Base-by-base conservation (phyloP, 352 stramenopile genomes). In the Phytophthora hibernalis region DNA sequence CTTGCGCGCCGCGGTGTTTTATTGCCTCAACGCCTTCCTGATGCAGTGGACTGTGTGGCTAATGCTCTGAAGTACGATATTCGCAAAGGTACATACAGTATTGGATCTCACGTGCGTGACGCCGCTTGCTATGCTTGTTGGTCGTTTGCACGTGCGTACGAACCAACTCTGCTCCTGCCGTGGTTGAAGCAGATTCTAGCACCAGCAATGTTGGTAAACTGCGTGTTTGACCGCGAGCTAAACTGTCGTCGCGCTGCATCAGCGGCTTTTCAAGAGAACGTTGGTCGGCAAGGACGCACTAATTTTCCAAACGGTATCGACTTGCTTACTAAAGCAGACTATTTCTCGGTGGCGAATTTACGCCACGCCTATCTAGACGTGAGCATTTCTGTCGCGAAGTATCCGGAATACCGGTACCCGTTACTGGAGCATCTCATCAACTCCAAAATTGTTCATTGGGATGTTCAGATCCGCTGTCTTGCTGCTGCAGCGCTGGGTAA, bases 61-160 rank as follows among this genome's bases (percentile, higher is more conserved):
- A 81, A 85, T 51, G 94, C 92, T 5, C 66, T 98, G n/a, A 77
- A 90, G 48, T 99, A 99, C 61, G 98, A 99, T 73, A 87, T 99
- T 50, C 85, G 90, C 18, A 79, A 95, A n/a, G 96, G 96, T 6
- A 89, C 97, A 16, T 92, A 98, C 65, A 98, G 92, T 65, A 96
- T 99, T 16, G 98, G 98, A 2, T 83, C 96, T 12, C 94, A 99
- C 68, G 97, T 99, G 18, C 84, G 98, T 35, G 98, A 99, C 74
- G 97, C 98, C 20, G 96, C 96, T 2, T 99, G 97, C 70, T 99
- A 99, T 68, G 93, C 85, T 11, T 99, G 95, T 74, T 99, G 98
- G 98, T 98, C 96, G 13, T 98, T 99, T 81, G 96, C 97, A 12
- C 80, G 97, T 45, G 97, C 97, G 12, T 99, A 99, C 61, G 89